phyloP scores from a whole-genome alignment of 495 filamentous ascomycete genomes.

The Viridothelium virens region DNA sequence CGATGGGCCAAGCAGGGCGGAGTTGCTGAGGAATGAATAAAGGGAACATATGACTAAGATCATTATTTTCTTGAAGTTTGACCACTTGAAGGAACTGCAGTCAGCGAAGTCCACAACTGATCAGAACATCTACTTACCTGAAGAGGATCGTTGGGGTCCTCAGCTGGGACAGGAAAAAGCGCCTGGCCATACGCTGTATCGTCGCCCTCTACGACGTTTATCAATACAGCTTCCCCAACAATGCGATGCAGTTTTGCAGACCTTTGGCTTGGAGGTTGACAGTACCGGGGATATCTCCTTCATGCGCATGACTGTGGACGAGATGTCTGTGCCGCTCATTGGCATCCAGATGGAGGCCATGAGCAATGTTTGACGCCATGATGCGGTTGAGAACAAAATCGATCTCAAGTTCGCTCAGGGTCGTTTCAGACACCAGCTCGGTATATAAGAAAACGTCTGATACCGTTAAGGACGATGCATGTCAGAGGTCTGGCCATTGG shows the following conservation, averaged over 20 bases:
- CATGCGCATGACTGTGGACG: slow-evolving; percentile 46
- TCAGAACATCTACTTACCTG: slow-evolving; percentile 32
- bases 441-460: background rate
- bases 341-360: background rate
- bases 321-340: slow-evolving; percentile 13
- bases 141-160: slow-evolving; percentile 59
- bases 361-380: background rate
- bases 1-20: slow-evolving; percentile 49
- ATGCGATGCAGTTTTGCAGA: background rate
- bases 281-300: slow-evolving; percentile 51
- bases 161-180: slow-evolving; percentile 53
- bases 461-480: background rate
- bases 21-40: slow-evolving; percentile 57
- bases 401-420: background rate
- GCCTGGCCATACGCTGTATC: slow-evolving; percentile 55
- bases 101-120: background rate
- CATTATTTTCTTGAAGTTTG: slow-evolving; percentile 50
- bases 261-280: slow-evolving; percentile 43
- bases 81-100: slow-evolving; percentile 40
- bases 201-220: slow-evolving; percentile 45
- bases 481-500: background rate
- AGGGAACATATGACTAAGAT: slow-evolving; percentile 52
- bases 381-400: background rate
- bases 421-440: background rate
- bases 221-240: slow-evolving; percentile 22